Base-by-base conservation (phyloP, 2,329 filamentous ascomycete genomes). In the Monosporascus cannonballus region DNA sequence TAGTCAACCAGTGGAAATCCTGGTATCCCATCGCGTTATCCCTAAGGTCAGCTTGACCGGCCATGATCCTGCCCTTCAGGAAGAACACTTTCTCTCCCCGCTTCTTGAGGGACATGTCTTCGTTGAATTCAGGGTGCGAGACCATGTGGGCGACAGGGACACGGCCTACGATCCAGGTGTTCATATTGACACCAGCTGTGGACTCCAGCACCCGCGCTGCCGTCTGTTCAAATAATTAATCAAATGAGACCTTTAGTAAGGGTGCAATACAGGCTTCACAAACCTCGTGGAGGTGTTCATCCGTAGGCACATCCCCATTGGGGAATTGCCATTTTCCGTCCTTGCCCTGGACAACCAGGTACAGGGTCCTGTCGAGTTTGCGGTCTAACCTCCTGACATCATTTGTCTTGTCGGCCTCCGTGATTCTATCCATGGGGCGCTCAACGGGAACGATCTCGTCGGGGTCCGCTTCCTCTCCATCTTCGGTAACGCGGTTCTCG, bases 161-260 rank as follows among this genome's bases (percentile, higher is more conserved):
- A 63, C 91, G 91, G 55, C 91, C 93, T 49, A 99, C 89, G 61
- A 97, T 83, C 92, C 94, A 99, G 51, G 91, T 96, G 76, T 97
- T 97, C 92, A 99, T 97, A 78, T 99, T 95, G 56, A 89, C 74
- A 54, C 94, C 94, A 9, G 87, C 91, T 3, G 90, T 78, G 63
- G 89, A 79, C 50, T 86, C 77, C 24, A 97, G 78, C 51, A 91
- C 84, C 55, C 91, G 83, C 67, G 90, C 83, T 38, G 93, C 91
- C 45, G 89, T 86, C 94, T 99, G 62, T 56, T 7, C 24, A 41
- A 24, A 20, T 51, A 17, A 52, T 67, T 61, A 64, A 61, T 49
- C 41, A 41, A 9, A 48, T 20, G 34, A 44, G 30, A 24, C 18
- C 20, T 18, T 9, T 47, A 36, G 36, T 44, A 14, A 20, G 41